Evolutionary conservation across 495 filamentous ascomycete species (phyloP).

Genomic region (Aspergillus coremiiformis): DNA sequence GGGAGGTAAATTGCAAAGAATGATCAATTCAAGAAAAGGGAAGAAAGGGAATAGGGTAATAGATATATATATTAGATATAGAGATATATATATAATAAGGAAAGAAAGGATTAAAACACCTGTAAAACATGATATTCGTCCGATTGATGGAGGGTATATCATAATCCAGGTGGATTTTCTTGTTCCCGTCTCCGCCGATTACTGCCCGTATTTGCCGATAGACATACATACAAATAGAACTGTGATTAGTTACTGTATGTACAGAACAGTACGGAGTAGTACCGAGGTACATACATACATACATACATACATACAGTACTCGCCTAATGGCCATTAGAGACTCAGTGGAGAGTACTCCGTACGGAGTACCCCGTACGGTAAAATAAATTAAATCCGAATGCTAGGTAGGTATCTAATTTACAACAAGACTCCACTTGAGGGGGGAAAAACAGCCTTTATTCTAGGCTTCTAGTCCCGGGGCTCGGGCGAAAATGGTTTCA

Average conservation of each 20-base stretch:
- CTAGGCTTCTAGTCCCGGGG: neutral
- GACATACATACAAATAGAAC: too few relatives aligned
- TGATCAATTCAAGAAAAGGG: neutral
- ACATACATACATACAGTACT: too few relatives aligned
- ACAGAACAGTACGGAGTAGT: too few relatives aligned
- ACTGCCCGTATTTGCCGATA: too few relatives aligned
- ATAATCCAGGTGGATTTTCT: neutral
- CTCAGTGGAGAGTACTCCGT: neutral
- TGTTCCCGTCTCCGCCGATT: too few relatives aligned
- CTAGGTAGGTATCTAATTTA: neutral
- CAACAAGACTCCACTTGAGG: neutral
- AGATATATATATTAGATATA: neutral
- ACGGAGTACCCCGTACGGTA: neutral
- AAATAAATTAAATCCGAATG: neutral
- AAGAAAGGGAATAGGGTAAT: neutral
- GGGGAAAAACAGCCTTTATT: neutral
- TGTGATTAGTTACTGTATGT: too few relatives aligned
- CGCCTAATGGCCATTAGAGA: too few relatives aligned
- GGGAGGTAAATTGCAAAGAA: neutral
- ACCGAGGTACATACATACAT: too few relatives aligned
- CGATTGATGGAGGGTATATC: neutral
- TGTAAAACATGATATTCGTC: neutral
- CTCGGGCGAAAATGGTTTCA: slow-evolving; percentile 2
- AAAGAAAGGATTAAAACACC: neutral
- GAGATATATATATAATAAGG: neutral